These are phyloP conservation scores for Fusarium acutatum DNA, from an alignment of 2,329 filamentous ascomycete species.

Conservation along the genomic window DNA sequence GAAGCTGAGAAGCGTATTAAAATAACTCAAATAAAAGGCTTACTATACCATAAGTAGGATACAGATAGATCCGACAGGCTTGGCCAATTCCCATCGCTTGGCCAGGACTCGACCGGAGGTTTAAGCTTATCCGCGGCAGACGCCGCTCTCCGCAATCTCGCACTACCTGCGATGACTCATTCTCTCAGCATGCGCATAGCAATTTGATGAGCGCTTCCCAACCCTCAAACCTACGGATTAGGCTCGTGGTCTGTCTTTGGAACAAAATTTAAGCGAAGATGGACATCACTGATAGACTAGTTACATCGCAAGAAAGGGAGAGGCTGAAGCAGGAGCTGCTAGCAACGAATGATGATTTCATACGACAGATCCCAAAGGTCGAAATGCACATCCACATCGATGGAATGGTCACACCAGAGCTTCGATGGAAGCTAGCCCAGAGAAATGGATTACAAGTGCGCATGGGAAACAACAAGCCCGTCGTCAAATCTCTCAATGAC, in stretches of 20 bases:
- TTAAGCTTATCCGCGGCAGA: background rate
- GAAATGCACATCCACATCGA: background rate
- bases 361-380: background rate
- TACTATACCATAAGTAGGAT: accelerated
- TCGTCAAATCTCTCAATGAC: background rate
- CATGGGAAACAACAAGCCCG: background rate
- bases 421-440: background rate
- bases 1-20: accelerated
- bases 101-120: background rate
- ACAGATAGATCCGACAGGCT: background rate
- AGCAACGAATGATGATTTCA: background rate
- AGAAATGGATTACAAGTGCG: background rate
- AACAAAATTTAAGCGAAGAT: background rate
- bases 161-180: background rate
- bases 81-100: accelerated
- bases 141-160: background rate
- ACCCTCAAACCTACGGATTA: too few relatives aligned
- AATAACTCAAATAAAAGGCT: accelerated
- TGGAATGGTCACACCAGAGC: background rate
- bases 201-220: background rate
- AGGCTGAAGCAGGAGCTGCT: background rate
- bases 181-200: background rate
- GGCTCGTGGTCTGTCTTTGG: background rate
- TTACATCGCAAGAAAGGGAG: background rate
- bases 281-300: background rate